These are phyloP conservation scores for Claviceps pusilla DNA, from an alignment of 2,329 filamentous ascomycete genomes.

Conservation along the genomic window DNA sequence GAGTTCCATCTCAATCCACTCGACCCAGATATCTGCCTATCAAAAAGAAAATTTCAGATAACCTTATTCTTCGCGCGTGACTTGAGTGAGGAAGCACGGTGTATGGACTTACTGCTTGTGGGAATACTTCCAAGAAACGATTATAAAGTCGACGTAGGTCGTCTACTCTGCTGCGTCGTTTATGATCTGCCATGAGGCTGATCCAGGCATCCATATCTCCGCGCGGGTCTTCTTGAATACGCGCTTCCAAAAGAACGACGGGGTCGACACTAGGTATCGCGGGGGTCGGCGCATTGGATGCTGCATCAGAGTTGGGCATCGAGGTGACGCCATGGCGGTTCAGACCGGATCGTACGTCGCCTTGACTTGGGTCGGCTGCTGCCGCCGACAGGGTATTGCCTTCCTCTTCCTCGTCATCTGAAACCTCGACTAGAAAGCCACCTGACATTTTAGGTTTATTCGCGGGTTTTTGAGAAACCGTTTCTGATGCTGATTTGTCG, in stretches of 20 bases:
- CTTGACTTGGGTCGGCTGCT: neutral
- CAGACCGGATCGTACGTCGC: conserved; percentile 7
- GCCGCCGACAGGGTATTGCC: conserved; percentile 10
- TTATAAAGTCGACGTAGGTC: conserved; percentile 69
- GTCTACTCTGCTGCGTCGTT: conserved; percentile 65
- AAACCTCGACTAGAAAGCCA: conserved; percentile 45
- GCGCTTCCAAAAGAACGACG: conserved; percentile 70
- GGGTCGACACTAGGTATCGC: conserved; percentile 42
- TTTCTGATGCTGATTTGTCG: conserved; percentile 15
- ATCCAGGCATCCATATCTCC: conserved; percentile 90
- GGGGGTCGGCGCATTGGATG: conserved; percentile 20
- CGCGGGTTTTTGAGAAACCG: conserved; percentile 14
- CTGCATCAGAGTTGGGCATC: conserved; percentile 11
- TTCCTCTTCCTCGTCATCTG: conserved; percentile 38
- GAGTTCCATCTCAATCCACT: conserved; percentile 79
- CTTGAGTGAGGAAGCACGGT: neutral
- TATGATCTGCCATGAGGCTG: conserved; percentile 70
- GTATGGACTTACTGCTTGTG: conserved; percentile 58
- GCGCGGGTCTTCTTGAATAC: conserved; percentile 80
- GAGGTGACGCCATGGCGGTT: conserved; percentile 9
- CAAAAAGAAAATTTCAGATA: conserved; percentile 2
- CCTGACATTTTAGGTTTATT: conserved; percentile 45
- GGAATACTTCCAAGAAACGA: conserved; percentile 76
- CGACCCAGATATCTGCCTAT: conserved; percentile 82
- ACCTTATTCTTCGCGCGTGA: neutral